Conservation (phyloP, 306 rosid genomes). For the Dryas drummondii region DNA sequence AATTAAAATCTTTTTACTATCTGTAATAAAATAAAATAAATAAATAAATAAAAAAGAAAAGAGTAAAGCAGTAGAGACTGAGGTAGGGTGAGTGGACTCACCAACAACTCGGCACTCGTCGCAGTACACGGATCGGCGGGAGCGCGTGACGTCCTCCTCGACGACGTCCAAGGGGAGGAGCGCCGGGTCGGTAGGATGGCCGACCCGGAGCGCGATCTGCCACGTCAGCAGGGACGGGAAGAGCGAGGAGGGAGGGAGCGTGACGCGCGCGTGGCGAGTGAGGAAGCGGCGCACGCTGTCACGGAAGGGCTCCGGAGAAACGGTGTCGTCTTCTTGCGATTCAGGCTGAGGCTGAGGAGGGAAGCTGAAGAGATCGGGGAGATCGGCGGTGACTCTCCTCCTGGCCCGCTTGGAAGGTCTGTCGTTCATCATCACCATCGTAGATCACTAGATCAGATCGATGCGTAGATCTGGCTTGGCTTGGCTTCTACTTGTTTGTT, state of each 20-base stretch:
- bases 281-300: conserved; percentile 22
- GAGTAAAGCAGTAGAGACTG: background rate
- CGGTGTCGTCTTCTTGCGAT: background rate
- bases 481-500: too few species aligned
- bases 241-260: conserved; percentile 21
- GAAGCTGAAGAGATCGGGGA: conserved; percentile 31
- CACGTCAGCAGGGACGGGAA: conserved; percentile 24
- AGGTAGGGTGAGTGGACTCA: conserved; percentile 3
- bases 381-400: conserved; percentile 21
- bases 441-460: too few species aligned
- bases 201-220: conserved; percentile 21
- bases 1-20: too few species aligned
- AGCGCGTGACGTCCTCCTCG: conserved; percentile 41
- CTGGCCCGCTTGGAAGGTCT: conserved; percentile 22
- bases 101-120: conserved; percentile 46
- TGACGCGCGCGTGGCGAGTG: conserved; percentile 28
- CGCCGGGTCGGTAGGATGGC: background rate
- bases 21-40: background rate
- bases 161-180: conserved; percentile 26
- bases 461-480: conserved; percentile 9
- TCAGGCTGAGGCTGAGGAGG: conserved; percentile 3
- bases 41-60: background rate
- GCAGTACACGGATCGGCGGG: conserved; percentile 34
- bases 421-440: conserved; percentile 21
- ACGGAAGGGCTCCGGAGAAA: conserved; percentile 20